Base-by-base conservation (phyloP, 805 yeast species). In the Komagataella pastoris region DNA sequence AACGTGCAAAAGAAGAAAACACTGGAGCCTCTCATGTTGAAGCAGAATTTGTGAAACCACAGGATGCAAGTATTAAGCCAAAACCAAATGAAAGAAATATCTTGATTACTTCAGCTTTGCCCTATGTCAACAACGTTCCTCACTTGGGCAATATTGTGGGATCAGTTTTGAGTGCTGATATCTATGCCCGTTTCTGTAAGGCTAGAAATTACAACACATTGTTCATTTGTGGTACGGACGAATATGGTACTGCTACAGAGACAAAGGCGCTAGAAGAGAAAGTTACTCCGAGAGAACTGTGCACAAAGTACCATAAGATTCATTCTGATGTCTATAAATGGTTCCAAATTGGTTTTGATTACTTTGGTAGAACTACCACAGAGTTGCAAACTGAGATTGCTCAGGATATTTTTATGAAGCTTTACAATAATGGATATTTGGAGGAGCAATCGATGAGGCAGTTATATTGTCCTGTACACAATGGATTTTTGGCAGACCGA, bases 161-260 rank as follows among this genome's bases (percentile, higher is more conserved):
- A 6, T 85, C 96, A 36, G 97, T 91, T 44, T 76, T 93, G 57
- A 80, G 89, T 54, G 99, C 99, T 40, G 99, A 93, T 71, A 87
- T 91, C 56, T 93, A 79, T 68, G 77, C 97, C 52, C 81, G 98
- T 64, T 93, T 87, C 68, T 80, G 86, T 65, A 90, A 89, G 68
- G 82, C 84, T 60, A 81, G 97, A 73, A 86, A 88, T 67, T 83
- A 84, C 71, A 93, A 90, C 66, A 75, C 96, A 18, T 71, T 93
- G 57, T 93, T 73, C 62, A 70, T 93, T 53, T 89, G 99, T 69
- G 99, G 99, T 71, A 93, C 99, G 44, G 99, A 93, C 66, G 99
- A 93, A 71, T 93, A 93, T 65, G 99, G 99, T 65, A 93, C 99
- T 53, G 99, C 99, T 48, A 93, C 99, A 14, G 99, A 93, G 69